These are phyloP conservation scores for Berberis vulgaris DNA, from an alignment of 164 flowering plant species.

Conservation along the genomic window DNA sequence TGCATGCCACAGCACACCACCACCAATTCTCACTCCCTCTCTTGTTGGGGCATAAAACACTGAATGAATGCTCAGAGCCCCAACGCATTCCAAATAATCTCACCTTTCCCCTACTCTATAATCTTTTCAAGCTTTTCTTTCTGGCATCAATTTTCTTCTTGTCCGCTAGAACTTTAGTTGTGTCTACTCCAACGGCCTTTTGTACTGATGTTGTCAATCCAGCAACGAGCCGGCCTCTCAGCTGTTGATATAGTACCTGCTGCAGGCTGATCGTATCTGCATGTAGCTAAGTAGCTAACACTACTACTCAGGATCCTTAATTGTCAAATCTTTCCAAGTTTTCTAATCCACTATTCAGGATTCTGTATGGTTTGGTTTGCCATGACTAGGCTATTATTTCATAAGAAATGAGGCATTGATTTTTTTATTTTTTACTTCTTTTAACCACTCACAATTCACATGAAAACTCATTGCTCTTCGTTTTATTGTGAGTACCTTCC, in stretches of 20 bases:
- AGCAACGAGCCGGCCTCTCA: conserved; percentile 14
- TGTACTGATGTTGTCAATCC: conserved; percentile 20
- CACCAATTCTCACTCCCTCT: neutral
- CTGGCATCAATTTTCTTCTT: conserved; percentile 97
- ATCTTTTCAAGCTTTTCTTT: conserved; percentile 56
- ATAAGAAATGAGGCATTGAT: too few species aligned
- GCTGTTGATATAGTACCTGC: conserved; percentile 13
- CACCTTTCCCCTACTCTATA: conserved; percentile 20
- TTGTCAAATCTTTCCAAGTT: too few species aligned
- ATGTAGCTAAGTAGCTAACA: too few species aligned
- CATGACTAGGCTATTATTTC: too few species aligned
- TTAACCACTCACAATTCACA: too few species aligned
- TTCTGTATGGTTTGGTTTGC: too few species aligned
- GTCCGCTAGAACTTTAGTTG: conserved; percentile 55
- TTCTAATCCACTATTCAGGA: too few species aligned
- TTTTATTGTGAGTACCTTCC: too few species aligned
- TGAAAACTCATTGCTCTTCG: too few species aligned
- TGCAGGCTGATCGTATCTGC: conserved; percentile 34
- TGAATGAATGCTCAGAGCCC: neutral
- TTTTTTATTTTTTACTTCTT: too few species aligned
- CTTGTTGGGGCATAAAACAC: neutral
- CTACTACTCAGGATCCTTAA: too few species aligned
- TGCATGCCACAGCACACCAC: neutral
- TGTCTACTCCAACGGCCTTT: conserved; percentile 37
- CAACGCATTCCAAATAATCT: neutral